phyloP scores from a whole-genome alignment of 805 yeast species.

The Yarrowia keelungensis region DNA sequence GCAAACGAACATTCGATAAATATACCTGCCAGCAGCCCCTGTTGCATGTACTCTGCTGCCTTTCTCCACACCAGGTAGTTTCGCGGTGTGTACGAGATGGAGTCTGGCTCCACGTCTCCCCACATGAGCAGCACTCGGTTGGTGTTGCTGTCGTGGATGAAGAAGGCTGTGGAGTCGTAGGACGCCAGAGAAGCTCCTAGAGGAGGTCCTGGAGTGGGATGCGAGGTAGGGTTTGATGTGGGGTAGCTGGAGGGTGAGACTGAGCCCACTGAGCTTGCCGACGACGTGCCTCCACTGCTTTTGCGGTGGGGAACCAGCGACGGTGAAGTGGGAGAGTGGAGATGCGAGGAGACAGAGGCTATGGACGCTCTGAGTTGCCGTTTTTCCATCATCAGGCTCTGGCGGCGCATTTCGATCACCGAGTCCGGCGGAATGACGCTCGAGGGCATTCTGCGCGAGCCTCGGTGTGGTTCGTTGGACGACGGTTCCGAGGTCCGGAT shows the following conservation, averaged over 20 bases:
- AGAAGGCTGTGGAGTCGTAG: constrained; percentile 65
- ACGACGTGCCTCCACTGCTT: constrained; percentile 8
- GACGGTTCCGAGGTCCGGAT: constrained; percentile 14
- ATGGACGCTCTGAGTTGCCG: constrained; percentile 28
- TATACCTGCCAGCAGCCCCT: constrained; percentile 58
- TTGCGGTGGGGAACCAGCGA: constrained; percentile 27
- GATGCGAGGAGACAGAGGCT: constrained; percentile 11
- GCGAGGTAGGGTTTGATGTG: constrained; percentile 15
- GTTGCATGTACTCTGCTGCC: constrained; percentile 57
- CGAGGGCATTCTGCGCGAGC: constrained; percentile 22
- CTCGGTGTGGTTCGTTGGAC: background rate
- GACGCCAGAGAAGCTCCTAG: constrained; percentile 30
- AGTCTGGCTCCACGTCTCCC: constrained; percentile 86
- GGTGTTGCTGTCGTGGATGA: constrained; percentile 54
- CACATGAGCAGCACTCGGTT: constrained; percentile 61
- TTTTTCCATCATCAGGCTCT: constrained; percentile 36
- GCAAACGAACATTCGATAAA: constrained; percentile 80
- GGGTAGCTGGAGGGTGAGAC: constrained; percentile 23
- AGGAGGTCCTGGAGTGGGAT: constrained; percentile 29
- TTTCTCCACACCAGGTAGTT: constrained; percentile 62
- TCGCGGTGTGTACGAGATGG: constrained; percentile 52
- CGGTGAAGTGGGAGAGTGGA: constrained; percentile 22
- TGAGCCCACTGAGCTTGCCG: constrained; percentile 25
- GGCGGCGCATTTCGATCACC: constrained; percentile 34
- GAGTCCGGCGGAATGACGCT: constrained; percentile 35